Conservation (phyloP, 306 rosid species). For the Medicago lupulina region DNA sequence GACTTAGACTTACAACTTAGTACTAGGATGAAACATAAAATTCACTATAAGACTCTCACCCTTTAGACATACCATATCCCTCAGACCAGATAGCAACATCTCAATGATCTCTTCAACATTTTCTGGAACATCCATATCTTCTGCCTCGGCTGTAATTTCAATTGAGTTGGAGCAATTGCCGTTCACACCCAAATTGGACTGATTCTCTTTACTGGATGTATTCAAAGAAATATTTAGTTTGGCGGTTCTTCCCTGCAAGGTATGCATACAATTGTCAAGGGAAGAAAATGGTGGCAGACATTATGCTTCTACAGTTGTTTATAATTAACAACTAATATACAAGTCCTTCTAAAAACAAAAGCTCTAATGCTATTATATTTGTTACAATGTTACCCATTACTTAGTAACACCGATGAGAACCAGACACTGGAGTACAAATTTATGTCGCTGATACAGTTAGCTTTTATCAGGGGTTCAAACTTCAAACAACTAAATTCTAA, state of each 20-base stretch:
- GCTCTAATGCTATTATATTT: slow-evolving; percentile 17
- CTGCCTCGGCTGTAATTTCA: slow-evolving; percentile 47
- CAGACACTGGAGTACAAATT: slow-evolving; percentile 11
- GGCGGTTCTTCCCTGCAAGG: slow-evolving; percentile 73
- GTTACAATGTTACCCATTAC: background rate
- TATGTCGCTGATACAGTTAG: background rate
- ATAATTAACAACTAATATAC: slow-evolving; percentile 16
- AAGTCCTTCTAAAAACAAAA: slow-evolving; percentile 19
- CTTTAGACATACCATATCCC: slow-evolving; percentile 84
- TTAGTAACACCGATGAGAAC: slow-evolving; percentile 19
- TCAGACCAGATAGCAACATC: slow-evolving; percentile 84
- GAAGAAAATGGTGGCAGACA: slow-evolving; percentile 42
- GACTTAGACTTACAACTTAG: slow-evolving; percentile 28
- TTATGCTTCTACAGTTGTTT: slow-evolving; percentile 36
- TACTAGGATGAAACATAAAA: slow-evolving; percentile 38
- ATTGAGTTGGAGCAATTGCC: slow-evolving; percentile 44
- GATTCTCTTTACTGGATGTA: slow-evolving; percentile 50
- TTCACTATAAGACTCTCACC: slow-evolving; percentile 52
- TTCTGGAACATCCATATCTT: slow-evolving; percentile 91
- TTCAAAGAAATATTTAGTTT: slow-evolving; percentile 63
- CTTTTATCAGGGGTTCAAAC: slow-evolving; percentile 23
- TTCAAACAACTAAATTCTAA: slow-evolving; percentile 21
- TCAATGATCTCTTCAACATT: slow-evolving; percentile 95
- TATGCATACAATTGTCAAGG: slow-evolving; percentile 44
- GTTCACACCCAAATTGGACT: slow-evolving; percentile 46